Evolutionary conservation across 352 stramenopile genomes (phyloP).

Genomic region (Phytophthora multivora): DNA sequence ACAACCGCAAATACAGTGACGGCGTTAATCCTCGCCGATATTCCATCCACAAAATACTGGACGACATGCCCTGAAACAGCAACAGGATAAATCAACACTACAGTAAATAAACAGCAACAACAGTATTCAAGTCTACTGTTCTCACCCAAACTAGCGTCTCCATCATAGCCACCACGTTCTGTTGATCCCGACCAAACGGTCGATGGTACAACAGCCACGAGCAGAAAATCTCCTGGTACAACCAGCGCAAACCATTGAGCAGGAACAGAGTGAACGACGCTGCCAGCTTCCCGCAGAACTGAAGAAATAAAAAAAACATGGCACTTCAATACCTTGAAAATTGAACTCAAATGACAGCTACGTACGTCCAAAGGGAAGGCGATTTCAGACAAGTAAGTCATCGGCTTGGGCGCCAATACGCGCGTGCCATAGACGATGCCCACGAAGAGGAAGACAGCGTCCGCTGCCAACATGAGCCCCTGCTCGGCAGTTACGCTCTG

Average conservation of each 20-base stretch:
- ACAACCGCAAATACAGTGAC: constrained; percentile 57
- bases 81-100: neutral
- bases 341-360: neutral
- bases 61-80: constrained; percentile 43
- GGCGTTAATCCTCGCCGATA: constrained; percentile 66
- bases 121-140: too few relatives aligned
- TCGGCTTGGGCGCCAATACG: constrained; percentile 58
- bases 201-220: constrained; percentile 45
- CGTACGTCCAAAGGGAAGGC: constrained; percentile 67
- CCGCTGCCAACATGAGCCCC: constrained; percentile 29
- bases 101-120: neutral
- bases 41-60: constrained; percentile 76
- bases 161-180: constrained; percentile 52
- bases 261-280: constrained; percentile 53
- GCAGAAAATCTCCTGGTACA: constrained; percentile 47
- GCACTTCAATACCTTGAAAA: neutral
- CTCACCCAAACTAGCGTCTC: constrained; percentile 68
- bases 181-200: constrained; percentile 29
- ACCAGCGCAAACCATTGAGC: constrained; percentile 53
- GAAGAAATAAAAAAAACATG: neutral
- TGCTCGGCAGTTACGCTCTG: constrained; percentile 27
- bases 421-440: constrained; percentile 58
- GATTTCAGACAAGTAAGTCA: constrained; percentile 83
- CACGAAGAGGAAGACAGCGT: constrained; percentile 56
- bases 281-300: constrained; percentile 74